Evolutionary conservation across 306 rosid species (phyloP).

Genomic region (Quercus variabilis): DNA sequence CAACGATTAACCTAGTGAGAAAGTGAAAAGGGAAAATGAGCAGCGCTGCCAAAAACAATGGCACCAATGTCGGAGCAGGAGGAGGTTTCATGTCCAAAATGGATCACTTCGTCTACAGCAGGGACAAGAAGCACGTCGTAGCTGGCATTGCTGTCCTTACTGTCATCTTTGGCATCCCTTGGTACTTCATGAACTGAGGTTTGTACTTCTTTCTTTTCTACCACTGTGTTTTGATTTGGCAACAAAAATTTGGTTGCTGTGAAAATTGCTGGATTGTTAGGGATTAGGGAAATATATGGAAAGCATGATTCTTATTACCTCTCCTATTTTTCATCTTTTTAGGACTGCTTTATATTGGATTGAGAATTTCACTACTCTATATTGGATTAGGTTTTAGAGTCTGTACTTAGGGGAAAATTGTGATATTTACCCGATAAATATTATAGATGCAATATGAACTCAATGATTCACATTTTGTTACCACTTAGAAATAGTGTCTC

Average conservation of each 20-base stretch:
- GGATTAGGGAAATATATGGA: neutral
- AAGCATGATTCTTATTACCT: neutral
- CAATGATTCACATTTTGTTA: too few species aligned
- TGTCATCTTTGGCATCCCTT: slow-evolving; percentile 62
- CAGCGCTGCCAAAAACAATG: slow-evolving; percentile 40
- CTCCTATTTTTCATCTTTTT: too few species aligned
- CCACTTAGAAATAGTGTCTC: too few species aligned
- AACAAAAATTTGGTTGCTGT: neutral
- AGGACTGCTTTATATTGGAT: neutral
- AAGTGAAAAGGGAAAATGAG: slow-evolving; percentile 38
- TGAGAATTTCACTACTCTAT: neutral
- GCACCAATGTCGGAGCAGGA: slow-evolving; percentile 23
- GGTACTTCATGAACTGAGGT: slow-evolving; percentile 76
- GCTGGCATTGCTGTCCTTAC: slow-evolving; percentile 66
- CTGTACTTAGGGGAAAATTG: neutral
- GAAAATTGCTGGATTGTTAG: neutral
- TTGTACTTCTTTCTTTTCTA: neutral
- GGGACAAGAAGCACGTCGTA: slow-evolving; percentile 78
- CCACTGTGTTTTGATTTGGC: neutral
- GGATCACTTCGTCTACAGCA: slow-evolving; percentile 68
- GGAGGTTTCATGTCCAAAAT: slow-evolving; percentile 54
- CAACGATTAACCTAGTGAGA: neutral
- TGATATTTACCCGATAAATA: neutral
- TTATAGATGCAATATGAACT: neutral
- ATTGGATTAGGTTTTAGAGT: neutral